Conservation (phyloP, 208 protist genomes). For the Trypanosoma lewisi region DNA sequence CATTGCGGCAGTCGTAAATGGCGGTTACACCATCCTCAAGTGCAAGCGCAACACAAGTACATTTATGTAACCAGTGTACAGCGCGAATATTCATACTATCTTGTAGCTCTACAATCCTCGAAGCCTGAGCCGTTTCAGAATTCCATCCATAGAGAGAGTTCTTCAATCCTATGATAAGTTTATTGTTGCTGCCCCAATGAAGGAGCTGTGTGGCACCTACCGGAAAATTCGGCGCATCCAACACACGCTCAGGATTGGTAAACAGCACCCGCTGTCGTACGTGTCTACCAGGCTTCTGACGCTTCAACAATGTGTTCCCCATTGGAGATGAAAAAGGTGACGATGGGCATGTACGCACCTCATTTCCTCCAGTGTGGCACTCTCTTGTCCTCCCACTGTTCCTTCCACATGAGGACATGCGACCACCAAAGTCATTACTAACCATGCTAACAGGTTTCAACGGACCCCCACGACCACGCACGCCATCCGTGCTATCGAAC, state of each 20-base stretch:
- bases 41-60: slow-evolving; percentile 66
- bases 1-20: slow-evolving; percentile 68
- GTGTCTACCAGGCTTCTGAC: slow-evolving; percentile 12
- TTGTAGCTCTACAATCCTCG: slow-evolving; percentile 61
- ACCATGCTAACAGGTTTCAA: neutral
- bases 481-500: slow-evolving; percentile 16
- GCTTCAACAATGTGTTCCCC: slow-evolving; percentile 16
- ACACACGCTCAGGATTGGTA: slow-evolving; percentile 71
- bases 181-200: slow-evolving; percentile 84
- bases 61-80: slow-evolving; percentile 79
- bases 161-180: slow-evolving; percentile 76
- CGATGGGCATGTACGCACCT: neutral
- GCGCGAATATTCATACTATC: slow-evolving; percentile 40
- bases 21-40: slow-evolving; percentile 54
- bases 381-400: neutral
- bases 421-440: slow-evolving; percentile 4
- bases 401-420: slow-evolving; percentile 10
- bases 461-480: neutral
- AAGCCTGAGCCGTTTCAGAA: slow-evolving; percentile 48
- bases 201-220: slow-evolving; percentile 55
- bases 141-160: slow-evolving; percentile 75
- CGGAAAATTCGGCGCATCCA: slow-evolving; percentile 80
- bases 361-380: neutral
- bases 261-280: slow-evolving; percentile 38
- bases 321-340: slow-evolving; percentile 9